These are phyloP conservation scores for Trichothecium sympodiale DNA, from an alignment of 2,329 filamentous ascomycete species.

Conservation along the genomic window DNA sequence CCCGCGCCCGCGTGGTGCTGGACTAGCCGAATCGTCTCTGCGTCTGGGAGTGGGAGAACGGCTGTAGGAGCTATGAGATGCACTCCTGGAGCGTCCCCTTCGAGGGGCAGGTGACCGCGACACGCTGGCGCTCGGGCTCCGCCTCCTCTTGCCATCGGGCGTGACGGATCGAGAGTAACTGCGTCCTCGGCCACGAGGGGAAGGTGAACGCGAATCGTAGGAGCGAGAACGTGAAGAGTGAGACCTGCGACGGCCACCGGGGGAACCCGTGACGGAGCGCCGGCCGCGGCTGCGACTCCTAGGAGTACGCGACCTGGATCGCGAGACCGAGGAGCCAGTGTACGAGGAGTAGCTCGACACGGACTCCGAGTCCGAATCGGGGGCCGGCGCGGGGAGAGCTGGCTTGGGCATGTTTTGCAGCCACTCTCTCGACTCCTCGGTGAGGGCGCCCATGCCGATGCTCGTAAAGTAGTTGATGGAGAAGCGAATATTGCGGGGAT, in stretches of 20 bases:
- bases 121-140: conserved; percentile 13
- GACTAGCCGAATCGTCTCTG: conserved; percentile 10
- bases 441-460: conserved; percentile 89
- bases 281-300: conserved; percentile 22
- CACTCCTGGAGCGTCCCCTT: conserved; percentile 15
- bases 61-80: conserved; percentile 19
- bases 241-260: conserved; percentile 2
- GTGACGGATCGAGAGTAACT: conserved; percentile 16
- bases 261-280: conserved; percentile 8
- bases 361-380: conserved; percentile 51
- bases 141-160: conserved; percentile 15
- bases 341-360: conserved; percentile 73
- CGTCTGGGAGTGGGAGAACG: conserved; percentile 17
- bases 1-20: conserved; percentile 8
- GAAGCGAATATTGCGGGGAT: conserved; percentile 83
- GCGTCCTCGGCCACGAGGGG: conserved; percentile 1
- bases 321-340: conserved; percentile 42
- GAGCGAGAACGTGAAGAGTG: conserved; percentile 6
- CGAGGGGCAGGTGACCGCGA: conserved; percentile 18
- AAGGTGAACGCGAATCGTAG: conserved; percentile 3
- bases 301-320: conserved; percentile 31
- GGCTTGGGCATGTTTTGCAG: conserved; percentile 86
- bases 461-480: conserved; percentile 99
- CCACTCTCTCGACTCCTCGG: conserved; percentile 87
- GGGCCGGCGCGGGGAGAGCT: conserved; percentile 55